These are phyloP conservation scores for Kwoniella europaea DNA, from an alignment of 768 basidiomycete species.

Conservation along the genomic window DNA sequence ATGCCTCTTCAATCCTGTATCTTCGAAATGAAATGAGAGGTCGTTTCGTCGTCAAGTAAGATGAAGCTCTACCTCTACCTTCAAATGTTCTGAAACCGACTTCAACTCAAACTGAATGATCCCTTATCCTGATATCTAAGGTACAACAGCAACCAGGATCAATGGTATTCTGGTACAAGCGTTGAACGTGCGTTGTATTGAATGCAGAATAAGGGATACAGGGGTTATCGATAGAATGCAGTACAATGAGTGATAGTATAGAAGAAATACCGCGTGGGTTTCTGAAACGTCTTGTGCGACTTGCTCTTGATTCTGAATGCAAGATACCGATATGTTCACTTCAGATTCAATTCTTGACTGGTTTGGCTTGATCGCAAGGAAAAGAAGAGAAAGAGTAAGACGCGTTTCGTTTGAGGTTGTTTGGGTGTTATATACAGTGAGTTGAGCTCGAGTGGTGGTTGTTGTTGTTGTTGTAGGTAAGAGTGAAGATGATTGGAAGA, in stretches of 20 bases:
- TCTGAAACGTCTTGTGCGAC: slow-evolving; percentile 6
- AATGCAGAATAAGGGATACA: background rate
- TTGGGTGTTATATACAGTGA: background rate
- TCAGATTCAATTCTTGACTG: slow-evolving; percentile 1
- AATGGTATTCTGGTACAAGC: background rate
- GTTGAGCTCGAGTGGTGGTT: background rate
- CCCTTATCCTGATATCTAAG: no score
- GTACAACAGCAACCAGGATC: no score
- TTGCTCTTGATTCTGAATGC: no score
- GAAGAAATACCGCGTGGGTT: background rate
- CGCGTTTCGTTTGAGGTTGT: background rate
- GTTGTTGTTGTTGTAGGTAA: background rate
- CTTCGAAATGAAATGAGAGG: no score
- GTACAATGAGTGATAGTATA: no score
- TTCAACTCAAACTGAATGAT: no score
- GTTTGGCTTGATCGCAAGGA: background rate
- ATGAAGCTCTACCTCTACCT: no score
- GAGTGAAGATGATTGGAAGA: background rate
- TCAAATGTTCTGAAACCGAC: no score
- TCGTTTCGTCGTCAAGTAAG: no score
- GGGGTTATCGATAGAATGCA: background rate
- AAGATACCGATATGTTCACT: no score
- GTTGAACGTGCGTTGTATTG: background rate
- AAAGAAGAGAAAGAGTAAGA: background rate
- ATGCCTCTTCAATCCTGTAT: no score